Evolutionary conservation across 192 early-diverging fungal genomes (phyloP), one percentile per base, ranked within the genome.

Genomic region (Borealophlyctis nickersoniae): DNA sequence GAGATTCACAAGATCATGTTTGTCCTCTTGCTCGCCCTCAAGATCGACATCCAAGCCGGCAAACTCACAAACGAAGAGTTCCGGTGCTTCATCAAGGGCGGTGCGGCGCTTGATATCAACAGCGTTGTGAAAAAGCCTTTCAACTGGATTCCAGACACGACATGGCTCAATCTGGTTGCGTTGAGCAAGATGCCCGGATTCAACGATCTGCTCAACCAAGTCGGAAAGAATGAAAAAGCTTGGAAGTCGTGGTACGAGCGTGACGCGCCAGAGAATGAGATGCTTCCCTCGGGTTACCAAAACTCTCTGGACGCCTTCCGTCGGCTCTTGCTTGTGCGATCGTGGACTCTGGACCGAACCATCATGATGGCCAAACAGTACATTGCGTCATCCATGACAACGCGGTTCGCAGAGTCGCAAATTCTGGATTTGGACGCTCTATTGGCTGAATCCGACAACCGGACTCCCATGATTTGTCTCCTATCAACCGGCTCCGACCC

Each of bases 401-500:
- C 60, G 14, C 48, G 71, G 5, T 86, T 77, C 56, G 83, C 85
- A 4, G 85, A 86, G 64, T 86, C 85, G n/a, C 85, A 86, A 57
- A 82, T 86, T 71, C 58, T 86, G 57, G 85, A 86, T 59, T 67
- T 86, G 55, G 85, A 86, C 51, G 72, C 81, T 1, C 66, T 86
- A n/a, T 53, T 86, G 13, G 51, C 36, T 26, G 85, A 86, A 62
- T 83, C 81, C 31, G 75, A 81, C 52, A 86, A 83, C 56, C 56
- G 83, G 34, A 86, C 85, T 19, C 85, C 85, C 34, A 86, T 86
- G 85, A 83, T 86, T 67, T 86, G 85, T 72, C 70, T 86, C 54
- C 73, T 86, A 1, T 86, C 83, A 22, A 73, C 75, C 35, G 85
- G 85, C 29, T 79, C 85, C 4, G 85, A 86, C 68, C 85, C 85